Percentiles rank a stretch among this genome's conserved stretches.
Conservation (phyloP, 2,329 filamentous ascomycete species). For the Diplodia scrobiculata region DNA sequence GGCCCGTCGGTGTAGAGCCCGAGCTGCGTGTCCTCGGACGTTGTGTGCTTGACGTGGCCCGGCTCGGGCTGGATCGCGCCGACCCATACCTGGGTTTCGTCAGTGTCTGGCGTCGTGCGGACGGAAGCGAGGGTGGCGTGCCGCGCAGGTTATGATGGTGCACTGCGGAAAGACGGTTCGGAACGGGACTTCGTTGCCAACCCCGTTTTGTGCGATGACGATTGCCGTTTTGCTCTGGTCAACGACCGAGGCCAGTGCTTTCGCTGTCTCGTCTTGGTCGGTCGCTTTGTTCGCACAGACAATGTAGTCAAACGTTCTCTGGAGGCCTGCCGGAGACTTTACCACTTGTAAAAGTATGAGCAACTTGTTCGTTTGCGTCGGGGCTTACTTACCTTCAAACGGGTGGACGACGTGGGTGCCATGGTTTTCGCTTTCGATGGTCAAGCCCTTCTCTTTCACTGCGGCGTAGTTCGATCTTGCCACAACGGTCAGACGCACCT, state of each 20-base stretch:
- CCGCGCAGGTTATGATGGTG: background rate
- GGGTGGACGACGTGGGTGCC: background rate
- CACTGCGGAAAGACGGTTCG: background rate
- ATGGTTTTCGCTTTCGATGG: background rate
- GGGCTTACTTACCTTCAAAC: background rate
- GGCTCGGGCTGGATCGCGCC: background rate
- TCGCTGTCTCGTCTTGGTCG: background rate
- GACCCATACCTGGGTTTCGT: background rate
- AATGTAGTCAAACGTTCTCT: background rate
- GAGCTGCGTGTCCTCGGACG: background rate
- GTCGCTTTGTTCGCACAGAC: slow-evolving; percentile 1
- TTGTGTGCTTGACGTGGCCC: background rate
- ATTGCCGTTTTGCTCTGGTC: background rate
- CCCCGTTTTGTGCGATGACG: background rate
- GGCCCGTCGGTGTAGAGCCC: background rate
- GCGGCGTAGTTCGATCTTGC: background rate
- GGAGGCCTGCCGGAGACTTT: background rate
- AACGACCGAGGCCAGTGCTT: background rate
- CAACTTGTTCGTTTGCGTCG: background rate
- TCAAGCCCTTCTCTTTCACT: background rate
- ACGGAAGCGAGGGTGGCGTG: background rate
- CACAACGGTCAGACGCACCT: background rate
- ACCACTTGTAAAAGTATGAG: background rate
- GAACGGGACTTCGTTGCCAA: background rate
- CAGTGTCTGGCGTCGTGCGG: background rate